These are phyloP conservation scores for Mycena rosella DNA, from an alignment of 768 basidiomycete genomes.

Conservation along the genomic window DNA sequence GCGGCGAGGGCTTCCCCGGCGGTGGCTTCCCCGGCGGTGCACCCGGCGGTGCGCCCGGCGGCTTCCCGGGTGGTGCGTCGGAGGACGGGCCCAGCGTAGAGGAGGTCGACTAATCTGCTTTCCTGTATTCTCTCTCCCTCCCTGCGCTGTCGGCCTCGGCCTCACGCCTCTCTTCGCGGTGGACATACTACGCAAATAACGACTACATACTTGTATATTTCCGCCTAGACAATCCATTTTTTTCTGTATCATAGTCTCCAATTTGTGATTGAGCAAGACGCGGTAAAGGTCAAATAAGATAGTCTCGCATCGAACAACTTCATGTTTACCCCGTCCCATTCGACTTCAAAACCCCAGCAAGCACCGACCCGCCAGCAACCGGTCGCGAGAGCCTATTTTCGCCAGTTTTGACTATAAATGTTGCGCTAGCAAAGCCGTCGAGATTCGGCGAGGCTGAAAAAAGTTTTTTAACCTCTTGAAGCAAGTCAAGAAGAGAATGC, in stretches of 20 bases:
- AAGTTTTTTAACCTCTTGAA: not conserved
- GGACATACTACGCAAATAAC: slow-evolving; percentile 26
- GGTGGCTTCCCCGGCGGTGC: slow-evolving; percentile 66
- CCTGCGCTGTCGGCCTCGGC: no score
- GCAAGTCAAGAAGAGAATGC: slow-evolving; percentile 36
- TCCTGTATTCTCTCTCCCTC: slow-evolving; percentile 31
- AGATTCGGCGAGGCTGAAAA: slow-evolving; percentile 54
- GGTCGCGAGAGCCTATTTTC: slow-evolving; percentile 62
- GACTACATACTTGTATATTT: slow-evolving; percentile 23
- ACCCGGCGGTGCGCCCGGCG: slow-evolving; percentile 53
- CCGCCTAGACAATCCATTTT: slow-evolving; percentile 21
- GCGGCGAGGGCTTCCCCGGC: slow-evolving; percentile 57
- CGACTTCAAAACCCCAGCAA: slow-evolving; percentile 58
- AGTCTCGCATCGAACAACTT: not conserved
- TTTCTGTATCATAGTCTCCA: slow-evolving; percentile 17
- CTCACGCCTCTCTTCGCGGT: slow-evolving; percentile 25
- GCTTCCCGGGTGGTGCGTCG: slow-evolving; percentile 70
- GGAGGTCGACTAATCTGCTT: slow-evolving; percentile 81
- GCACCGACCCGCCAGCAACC: slow-evolving; percentile 60
- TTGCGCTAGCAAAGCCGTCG: slow-evolving; percentile 59
- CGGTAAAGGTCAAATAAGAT: no score
- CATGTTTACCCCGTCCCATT: not conserved
- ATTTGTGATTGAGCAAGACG: not conserved
- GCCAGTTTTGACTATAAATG: slow-evolving; percentile 57
- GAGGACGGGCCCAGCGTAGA: slow-evolving; percentile 93